Conservation (phyloP, 352 stramenopile species). For the Globisporangium cystogenes region DNA sequence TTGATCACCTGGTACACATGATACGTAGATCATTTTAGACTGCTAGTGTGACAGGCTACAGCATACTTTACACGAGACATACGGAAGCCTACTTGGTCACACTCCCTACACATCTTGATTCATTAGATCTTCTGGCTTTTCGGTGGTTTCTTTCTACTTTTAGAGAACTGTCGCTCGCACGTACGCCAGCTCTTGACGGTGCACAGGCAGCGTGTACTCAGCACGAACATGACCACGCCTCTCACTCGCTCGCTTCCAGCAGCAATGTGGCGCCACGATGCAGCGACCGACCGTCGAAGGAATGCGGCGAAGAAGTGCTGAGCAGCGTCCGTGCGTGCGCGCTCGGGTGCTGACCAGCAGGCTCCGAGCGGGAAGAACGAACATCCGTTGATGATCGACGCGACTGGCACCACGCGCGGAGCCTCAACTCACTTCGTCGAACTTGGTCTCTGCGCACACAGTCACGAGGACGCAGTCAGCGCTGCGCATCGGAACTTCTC, state of each 20-base stretch:
- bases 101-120: background rate
- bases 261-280: background rate
- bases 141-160: background rate
- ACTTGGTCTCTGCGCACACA: constrained; percentile 55
- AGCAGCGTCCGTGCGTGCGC: background rate
- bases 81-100: background rate
- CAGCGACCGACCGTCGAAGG: background rate
- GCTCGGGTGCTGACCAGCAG: background rate
- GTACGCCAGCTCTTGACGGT: too few species aligned
- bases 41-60: background rate
- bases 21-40: background rate
- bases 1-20: background rate
- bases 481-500: too few species aligned
- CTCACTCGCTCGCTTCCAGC: too few species aligned
- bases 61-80: background rate
- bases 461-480: constrained; percentile 7
- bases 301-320: background rate
- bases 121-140: background rate
- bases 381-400: too few species aligned
- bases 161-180: too few species aligned
- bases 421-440: constrained; percentile 49
- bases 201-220: too few species aligned
- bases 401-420: too few species aligned
- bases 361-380: too few species aligned
- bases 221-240: too few species aligned